A percentile compares a stretch with the other conserved stretches of the same genome.
phyloP scores from a whole-genome alignment of 805 yeast species.

The Sugiyamaella valdiviana region DNA sequence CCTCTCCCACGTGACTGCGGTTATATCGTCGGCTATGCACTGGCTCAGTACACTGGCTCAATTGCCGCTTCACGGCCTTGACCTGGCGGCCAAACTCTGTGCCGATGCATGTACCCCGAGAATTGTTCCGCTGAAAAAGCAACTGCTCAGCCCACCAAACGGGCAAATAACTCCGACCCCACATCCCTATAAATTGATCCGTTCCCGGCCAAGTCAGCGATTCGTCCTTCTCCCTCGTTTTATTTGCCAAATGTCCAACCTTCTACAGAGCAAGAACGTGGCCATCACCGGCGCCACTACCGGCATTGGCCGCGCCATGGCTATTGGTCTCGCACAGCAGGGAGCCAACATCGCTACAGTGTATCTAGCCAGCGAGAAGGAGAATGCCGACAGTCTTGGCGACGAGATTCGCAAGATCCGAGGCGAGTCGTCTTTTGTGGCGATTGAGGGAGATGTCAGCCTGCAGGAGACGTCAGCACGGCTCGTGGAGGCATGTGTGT shows the following conservation, averaged over 20 bases:
- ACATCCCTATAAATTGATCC: not conserved
- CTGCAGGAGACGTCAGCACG: conserved; percentile 34
- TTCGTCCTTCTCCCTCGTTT: not conserved
- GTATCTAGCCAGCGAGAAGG: conserved; percentile 21
- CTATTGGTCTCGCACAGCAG: conserved; percentile 37
- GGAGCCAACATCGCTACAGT: conserved; percentile 41
- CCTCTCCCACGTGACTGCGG: no score
- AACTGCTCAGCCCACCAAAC: no score
- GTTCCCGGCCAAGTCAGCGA: not conserved
- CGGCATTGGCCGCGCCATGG: conserved; percentile 43
- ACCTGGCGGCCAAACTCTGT: no score
- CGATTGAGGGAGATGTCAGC: conserved; percentile 34
- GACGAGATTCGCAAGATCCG: conserved; percentile 18
- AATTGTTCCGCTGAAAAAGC: no score
- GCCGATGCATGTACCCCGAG: no score
- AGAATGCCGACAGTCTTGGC: conserved; percentile 58
- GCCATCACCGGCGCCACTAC: conserved; percentile 43
- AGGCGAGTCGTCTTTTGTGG: conserved; percentile 25
- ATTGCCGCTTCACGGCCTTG: no score
- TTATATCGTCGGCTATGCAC: no score
- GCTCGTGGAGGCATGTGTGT: conserved; percentile 28
- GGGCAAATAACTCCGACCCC: no score
- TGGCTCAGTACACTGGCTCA: no score
- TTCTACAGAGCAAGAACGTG: conserved; percentile 20
- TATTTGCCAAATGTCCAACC: not conserved